Base-by-base conservation (phyloP, 1,284 basidiomycete species). In the Boletus nobilissimus region DNA sequence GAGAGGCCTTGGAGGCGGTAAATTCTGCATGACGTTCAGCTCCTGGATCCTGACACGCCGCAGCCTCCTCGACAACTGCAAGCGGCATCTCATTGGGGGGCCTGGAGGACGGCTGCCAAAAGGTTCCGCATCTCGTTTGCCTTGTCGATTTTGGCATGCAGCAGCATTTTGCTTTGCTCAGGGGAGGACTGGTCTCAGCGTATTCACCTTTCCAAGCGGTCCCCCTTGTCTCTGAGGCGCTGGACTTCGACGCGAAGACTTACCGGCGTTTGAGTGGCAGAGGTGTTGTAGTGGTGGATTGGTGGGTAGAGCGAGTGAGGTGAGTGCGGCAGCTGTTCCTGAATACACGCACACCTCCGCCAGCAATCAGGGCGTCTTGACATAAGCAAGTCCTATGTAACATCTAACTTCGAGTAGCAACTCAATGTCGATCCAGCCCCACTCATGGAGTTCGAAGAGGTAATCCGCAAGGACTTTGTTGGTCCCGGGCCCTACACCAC, bases 351-450 rank as follows among this genome's bases (percentile, higher is more conserved):
- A 38, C 63, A 34, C n/a, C 51, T 71, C 38, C 39, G 65, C 83
- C 34, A 83, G 80, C 68, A 48, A 51, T 62, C n/a, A 11, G 22
- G 48, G 32, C 22, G 46, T 38, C 65, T 24, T 22, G 67, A 60
- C 66, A 73, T 48, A 62, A 75, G 57, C 34, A 43, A 62, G 57
- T 51, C 82, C 60, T 82, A 84, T 82, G 78, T 74, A 75, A 70
- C 79, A 74, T 79, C 82, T 84, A 57, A 71, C 77, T n/a, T n/a
- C n/a, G n/a, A n/a, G n/a, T n/a, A n/a, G n/a, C n/a, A n/a, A n/a
- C n/a, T n/a, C n/a, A n/a, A 94, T 72, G 94, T 96, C 72, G 93
- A 94, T 73, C 92, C 92, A 1, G 85, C 88, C 1, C 93, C 94
- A 8, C 88, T 97, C 6, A 82, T 84, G 19, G 91, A 90, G 65